Base-by-base conservation (phyloP, 768 basidiomycete species). In the Macrolepiota fuliginosa region DNA sequence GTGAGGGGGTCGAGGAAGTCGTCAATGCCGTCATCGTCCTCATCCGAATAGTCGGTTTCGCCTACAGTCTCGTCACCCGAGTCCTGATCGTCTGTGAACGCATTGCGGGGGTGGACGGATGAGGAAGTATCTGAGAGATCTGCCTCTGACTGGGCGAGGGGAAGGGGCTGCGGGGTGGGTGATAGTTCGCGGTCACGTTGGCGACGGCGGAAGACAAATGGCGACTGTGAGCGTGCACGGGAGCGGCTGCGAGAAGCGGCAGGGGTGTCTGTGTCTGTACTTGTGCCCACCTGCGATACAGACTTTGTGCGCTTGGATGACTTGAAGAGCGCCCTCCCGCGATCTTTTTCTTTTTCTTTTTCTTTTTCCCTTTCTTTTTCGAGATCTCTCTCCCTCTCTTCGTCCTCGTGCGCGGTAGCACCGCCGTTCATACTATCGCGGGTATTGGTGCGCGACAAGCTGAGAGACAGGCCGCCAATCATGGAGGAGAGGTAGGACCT, bases 171-270 rank as follows among this genome's bases (percentile, higher is more conserved):
- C 32, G 84, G 82, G 0, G 81, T 76, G 27, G 82, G 87, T 2
- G 86, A 88, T 5, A 78, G 67, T 1, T 87, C 85, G 25, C 84
- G 77, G 55, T 82, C 76, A 63, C 90, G 83, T 60, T 86, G 82
- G 36, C 90, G 81, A 46, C 92, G 83, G 46, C 78, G 78, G 71
- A 97, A 96, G 45, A 95, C 91, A 1, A 93, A 92, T 66, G 87
- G 80, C 50, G 91, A 89, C 40, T 92, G 86, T 13, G 89, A 81
- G 61, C 90, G 89, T 11, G 80, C 78, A 3, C 73, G 73, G 52
- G 81, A 83, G 54, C 81, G 80, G n/a, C 83, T 81, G 11, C 74
- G 72, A 17, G 74, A 71, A 40, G 75, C 76, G 2, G 69, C 62
- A 5, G 76, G 76, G 3, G 73, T 64, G 9, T 74, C 62, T 0